A percentile compares a stretch with the other conserved stretches of the same genome.
These are phyloP conservation scores for Phaseolus coccineus DNA, from an alignment of 331 rosid genomes.

Conservation along the genomic window DNA sequence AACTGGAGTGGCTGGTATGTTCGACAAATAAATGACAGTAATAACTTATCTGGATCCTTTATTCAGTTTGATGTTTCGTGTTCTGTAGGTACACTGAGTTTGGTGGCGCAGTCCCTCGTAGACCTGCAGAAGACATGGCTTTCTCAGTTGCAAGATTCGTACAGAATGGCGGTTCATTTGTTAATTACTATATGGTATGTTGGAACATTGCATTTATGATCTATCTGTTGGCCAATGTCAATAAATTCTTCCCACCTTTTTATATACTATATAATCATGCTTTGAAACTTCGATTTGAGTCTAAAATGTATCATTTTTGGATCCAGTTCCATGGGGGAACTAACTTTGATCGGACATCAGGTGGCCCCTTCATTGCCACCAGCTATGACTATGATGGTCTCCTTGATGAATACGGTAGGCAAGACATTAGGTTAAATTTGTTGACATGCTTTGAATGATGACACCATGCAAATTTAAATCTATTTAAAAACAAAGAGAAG, in stretches of 20 bases:
- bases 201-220: not conserved
- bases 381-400: slow-evolving; percentile 98
- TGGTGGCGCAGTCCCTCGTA: slow-evolving; percentile 83
- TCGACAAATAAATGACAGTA: slow-evolving; percentile 27
- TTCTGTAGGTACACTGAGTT: slow-evolving; percentile 79
- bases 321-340: slow-evolving; percentile 97
- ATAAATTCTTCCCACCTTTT: not conserved
- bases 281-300: slow-evolving; percentile 13
- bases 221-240: not conserved
- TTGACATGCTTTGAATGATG: slow-evolving; percentile 23
- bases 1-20: slow-evolving; percentile 95
- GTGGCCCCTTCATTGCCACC: slow-evolving; percentile 97
- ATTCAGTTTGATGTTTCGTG: slow-evolving; percentile 23
- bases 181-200: slow-evolving; percentile 88
- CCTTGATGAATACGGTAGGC: slow-evolving; percentile 87
- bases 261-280: slow-evolving; percentile 26
- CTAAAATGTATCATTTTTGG: slow-evolving; percentile 28
- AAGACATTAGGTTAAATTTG: slow-evolving; percentile 16
- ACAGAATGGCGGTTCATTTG: slow-evolving; percentile 87
- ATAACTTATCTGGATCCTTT: not conserved
- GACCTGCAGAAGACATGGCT: slow-evolving; percentile 92
- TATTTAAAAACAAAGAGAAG: not conserved
- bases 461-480: slow-evolving; percentile 5
- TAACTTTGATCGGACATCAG: slow-evolving; percentile 85
- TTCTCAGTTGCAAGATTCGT: slow-evolving; percentile 84